Conservation (phyloP, 305 asterid species). For the Plantago rigida region DNA sequence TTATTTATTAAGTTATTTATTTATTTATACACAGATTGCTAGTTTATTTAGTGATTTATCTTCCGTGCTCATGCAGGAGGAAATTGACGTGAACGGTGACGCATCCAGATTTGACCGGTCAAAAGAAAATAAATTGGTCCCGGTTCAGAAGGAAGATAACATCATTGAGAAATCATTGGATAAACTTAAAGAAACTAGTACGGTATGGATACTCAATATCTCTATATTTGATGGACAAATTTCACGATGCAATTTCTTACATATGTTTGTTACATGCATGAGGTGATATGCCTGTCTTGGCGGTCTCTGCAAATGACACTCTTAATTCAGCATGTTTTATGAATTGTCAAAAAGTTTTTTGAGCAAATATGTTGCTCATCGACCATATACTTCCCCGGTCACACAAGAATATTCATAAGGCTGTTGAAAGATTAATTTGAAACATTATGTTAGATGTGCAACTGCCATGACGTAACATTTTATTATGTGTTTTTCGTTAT, state of each 20-base stretch:
- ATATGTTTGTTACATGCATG: constrained; percentile 15
- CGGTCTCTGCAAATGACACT: not conserved
- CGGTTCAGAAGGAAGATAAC: constrained; percentile 55
- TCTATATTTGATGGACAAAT: constrained; percentile 22
- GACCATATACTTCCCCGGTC: not conserved
- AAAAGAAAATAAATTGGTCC: constrained; percentile 38
- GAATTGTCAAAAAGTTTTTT: too few species aligned
- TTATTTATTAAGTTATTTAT: too few species aligned
- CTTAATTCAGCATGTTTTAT: not conserved
- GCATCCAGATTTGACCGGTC: constrained; percentile 33
- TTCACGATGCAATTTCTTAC: constrained; percentile 11
- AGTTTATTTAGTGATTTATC: constrained; percentile 18
- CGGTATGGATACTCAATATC: constrained; percentile 42
- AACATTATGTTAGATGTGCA: not conserved
- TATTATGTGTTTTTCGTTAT: not conserved
- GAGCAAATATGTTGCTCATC: too few species aligned
- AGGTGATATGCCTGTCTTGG: constrained; percentile 18
- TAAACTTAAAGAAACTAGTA: constrained; percentile 82
- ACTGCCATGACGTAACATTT: not conserved
- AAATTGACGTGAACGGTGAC: constrained; percentile 42
- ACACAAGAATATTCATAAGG: not conserved
- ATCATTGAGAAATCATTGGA: constrained; percentile 72
- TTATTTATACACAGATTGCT: too few species aligned
- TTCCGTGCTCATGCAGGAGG: constrained; percentile 47
- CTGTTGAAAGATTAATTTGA: not conserved